Percentiles rank a stretch among this genome's conserved stretches.
Evolutionary conservation across 176 grass and related monocot genomes (phyloP).

Genomic region (Musa troglodytarum): DNA sequence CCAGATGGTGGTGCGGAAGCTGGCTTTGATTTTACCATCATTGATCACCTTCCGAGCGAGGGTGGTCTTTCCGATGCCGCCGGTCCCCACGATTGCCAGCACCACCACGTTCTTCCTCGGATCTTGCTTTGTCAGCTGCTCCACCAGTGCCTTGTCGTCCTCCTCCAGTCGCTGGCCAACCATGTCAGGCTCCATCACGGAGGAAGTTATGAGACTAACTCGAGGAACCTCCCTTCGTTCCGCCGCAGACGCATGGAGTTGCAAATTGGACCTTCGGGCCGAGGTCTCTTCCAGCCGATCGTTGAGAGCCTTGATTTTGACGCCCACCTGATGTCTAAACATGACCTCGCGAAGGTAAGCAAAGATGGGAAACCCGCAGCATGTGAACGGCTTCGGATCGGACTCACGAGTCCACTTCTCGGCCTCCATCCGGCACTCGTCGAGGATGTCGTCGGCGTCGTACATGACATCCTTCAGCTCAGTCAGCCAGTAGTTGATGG

Average conservation of each 20-base stretch:
- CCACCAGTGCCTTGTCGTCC: too few relatives aligned
- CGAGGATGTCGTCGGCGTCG: slow-evolving; percentile 33
- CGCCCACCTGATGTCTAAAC: slow-evolving; percentile 3
- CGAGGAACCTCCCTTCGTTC: neutral
- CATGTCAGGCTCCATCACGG: neutral
- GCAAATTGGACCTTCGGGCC: neutral
- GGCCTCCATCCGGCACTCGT: slow-evolving; percentile 15
- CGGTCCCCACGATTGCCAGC: too few relatives aligned
- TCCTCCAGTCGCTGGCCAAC: too few relatives aligned
- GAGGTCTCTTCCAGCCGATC: slow-evolving; percentile 7
- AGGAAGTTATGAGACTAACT: neutral
- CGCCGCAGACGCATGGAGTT: neutral
- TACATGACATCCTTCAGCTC: slow-evolving; percentile 45
- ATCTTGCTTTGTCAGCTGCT: too few relatives aligned
- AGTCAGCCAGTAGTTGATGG: neutral
- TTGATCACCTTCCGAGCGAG: too few relatives aligned
- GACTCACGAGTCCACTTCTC: neutral
- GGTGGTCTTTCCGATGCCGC: too few relatives aligned
- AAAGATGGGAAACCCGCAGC: neutral
- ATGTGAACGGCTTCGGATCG: too few relatives aligned
- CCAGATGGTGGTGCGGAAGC: too few relatives aligned
- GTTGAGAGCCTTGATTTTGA: slow-evolving; percentile 16
- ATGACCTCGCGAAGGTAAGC: slow-evolving; percentile 6
- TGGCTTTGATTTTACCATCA: too few relatives aligned
- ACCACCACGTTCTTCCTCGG: too few relatives aligned